Evolutionary conservation across 176 grass and related monocot species (phyloP), one percentile per base, ranked within the genome.

Genomic region (Echinochloa phyllopogon): DNA sequence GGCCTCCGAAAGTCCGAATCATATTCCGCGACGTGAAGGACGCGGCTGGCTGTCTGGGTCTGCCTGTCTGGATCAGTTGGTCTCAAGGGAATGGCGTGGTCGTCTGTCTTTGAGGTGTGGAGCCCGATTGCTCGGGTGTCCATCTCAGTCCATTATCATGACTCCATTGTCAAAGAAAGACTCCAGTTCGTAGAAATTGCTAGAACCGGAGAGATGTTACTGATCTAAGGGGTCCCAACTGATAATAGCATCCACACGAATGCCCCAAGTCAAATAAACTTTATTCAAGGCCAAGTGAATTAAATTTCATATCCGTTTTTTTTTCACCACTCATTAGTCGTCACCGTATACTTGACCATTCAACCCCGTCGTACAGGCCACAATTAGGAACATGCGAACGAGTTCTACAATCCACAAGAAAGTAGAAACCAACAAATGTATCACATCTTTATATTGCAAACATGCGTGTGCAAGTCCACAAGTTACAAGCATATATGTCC

Each of bases 401-500:
- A 70, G 63, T n/a, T 49, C 0, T 3, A 14, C 2, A 41, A 15
- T 50, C 6, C 10, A 68, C 42, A 74, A 55, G 16, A 24, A 44
- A 55, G 25, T 6, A n/a, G 48, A 39, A 75, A 87, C 53, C 85
- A 87, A 76, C 72, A 83, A 77, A 88, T 62, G 51, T 70, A 74
- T 83, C 79, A 50, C 65, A 75, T 79, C 45, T 87, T 45, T 40
- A 79, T 84, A 80, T 79, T 38, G 60, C 79, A 87, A 86, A 79
- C 79, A 83, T 82, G 88, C 71, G 67, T 64, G 45, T 76, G 88
- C 85, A 90, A 60, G 80, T 83, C 80, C 66, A 83, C 80, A 80
- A 10, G 50, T 74, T 69, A 90, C 80, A 87, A 84, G 80, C 89
- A 91, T 62, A 80, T 15, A 61, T 75, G 89, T 84, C 89, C 89